phyloP scores from a whole-genome alignment of 176 grass and related monocot genomes.

The Juncus effusus region DNA sequence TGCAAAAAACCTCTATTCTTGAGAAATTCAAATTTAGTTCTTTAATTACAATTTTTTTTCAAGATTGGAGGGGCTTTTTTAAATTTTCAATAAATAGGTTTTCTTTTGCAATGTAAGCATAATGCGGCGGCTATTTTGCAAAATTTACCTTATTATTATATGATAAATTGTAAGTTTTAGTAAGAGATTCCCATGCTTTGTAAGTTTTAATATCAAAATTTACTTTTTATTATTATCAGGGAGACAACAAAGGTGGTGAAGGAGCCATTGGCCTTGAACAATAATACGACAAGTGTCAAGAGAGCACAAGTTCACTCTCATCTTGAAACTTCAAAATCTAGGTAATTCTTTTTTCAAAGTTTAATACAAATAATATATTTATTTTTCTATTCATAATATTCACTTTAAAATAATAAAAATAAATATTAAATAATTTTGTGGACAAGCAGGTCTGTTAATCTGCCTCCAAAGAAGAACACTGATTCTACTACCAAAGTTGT shows the following conservation, averaged over 20 bases:
- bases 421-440: slow-evolving; percentile 22
- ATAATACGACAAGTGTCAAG: slow-evolving; percentile 3
- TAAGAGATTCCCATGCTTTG: slow-evolving; percentile 7
- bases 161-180: background rate
- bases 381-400: slow-evolving; percentile 25
- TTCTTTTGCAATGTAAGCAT: no score
- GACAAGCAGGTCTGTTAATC: slow-evolving; percentile 47
- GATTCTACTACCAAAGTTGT: slow-evolving; percentile 37
- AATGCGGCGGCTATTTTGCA: no score
- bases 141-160: background rate
- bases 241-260: slow-evolving; percentile 21
- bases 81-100: no score
- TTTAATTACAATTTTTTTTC: no score
- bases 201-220: slow-evolving; percentile 5
- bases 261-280: slow-evolving; percentile 32
- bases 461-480: slow-evolving; percentile 54
- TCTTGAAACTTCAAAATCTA: slow-evolving; percentile 52
- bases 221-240: slow-evolving; percentile 1
- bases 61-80: no score
- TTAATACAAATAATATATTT: slow-evolving; percentile 22
- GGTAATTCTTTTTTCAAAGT: slow-evolving; percentile 38
- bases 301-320: slow-evolving; percentile 31
- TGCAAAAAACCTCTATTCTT: no score
- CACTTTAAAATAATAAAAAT: slow-evolving; percentile 6
- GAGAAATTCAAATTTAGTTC: no score